phyloP scores from a whole-genome alignment of 352 stramenopile genomes.

The Pseudoperonospora humuli region DNA sequence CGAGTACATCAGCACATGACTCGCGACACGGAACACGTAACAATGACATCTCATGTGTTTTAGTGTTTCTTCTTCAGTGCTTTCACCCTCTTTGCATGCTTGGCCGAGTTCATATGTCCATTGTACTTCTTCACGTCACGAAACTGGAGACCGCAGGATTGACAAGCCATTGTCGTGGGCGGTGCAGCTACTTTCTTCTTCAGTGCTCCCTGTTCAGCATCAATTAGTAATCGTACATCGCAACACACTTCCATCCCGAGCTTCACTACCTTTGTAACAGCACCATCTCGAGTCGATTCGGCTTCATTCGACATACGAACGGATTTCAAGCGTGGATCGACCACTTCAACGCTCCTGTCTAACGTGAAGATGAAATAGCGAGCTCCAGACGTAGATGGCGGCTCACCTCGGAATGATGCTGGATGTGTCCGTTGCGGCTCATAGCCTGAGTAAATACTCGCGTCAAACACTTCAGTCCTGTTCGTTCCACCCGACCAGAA shows the following conservation, averaged over 20 bases:
- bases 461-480: conserved; percentile 59
- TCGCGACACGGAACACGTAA: too few relatives aligned
- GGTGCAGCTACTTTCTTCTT: conserved; percentile 14
- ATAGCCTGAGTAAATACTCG: conserved; percentile 64
- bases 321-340: conserved; percentile 21
- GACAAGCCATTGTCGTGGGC: conserved; percentile 32
- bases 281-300: neutral
- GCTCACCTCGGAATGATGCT: conserved; percentile 62
- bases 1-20: too few relatives aligned
- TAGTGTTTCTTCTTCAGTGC: conserved; percentile 42
- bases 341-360: conserved; percentile 25
- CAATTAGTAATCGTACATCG: neutral
- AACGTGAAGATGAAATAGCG: conserved; percentile 62
- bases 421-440: conserved; percentile 70
- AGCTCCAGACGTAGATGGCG: conserved; percentile 57
- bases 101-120: conserved; percentile 80
- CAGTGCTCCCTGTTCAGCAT: conserved; percentile 4
- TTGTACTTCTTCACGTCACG: conserved; percentile 78
- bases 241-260: neutral
- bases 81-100: conserved; percentile 70
- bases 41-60: too few relatives aligned
- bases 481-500: neutral
- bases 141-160: conserved; percentile 48
- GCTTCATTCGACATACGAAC: neutral
- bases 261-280: conserved; percentile 17